Evolutionary conservation across 2,329 filamentous ascomycete species (phyloP).

Genomic region (Sordariomycetes sp.): DNA sequence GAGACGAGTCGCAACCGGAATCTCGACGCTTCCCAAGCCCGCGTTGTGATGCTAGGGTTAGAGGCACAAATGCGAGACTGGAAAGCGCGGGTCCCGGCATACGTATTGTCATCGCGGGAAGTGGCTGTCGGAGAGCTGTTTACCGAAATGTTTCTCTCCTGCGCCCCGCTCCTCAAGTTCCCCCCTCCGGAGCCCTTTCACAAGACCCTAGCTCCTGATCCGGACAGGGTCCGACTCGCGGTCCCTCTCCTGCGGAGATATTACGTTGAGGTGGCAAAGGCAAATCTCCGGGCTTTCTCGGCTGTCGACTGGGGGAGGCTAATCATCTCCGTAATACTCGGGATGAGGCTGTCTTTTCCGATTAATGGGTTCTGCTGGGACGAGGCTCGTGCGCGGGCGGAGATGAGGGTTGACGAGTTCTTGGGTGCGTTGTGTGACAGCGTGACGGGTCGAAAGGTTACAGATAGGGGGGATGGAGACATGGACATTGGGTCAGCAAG

Average conservation of each 20-base stretch:
- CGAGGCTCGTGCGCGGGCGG: constrained; percentile 21
- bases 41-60: constrained; percentile 31
- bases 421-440: constrained; percentile 19
- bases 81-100: background rate
- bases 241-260: background rate
- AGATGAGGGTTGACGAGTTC: constrained; percentile 24
- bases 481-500: constrained; percentile 31
- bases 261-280: background rate
- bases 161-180: background rate
- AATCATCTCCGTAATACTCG: background rate
- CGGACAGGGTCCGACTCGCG: background rate
- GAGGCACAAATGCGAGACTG: constrained; percentile 28
- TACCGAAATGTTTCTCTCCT: background rate
- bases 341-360: background rate
- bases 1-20: constrained; percentile 14
- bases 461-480: constrained; percentile 11
- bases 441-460: constrained; percentile 7
- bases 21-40: constrained; percentile 22
- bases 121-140: background rate
- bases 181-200: background rate
- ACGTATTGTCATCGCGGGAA: background rate
- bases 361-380: constrained; percentile 11
- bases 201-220: background rate
- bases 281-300: background rate
- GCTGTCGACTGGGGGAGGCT: background rate